A percentile compares a stretch with the other conserved stretches of the same genome.
phyloP scores from a whole-genome alignment of 148 eudicot genomes.

The Arbutus unedo region DNA sequence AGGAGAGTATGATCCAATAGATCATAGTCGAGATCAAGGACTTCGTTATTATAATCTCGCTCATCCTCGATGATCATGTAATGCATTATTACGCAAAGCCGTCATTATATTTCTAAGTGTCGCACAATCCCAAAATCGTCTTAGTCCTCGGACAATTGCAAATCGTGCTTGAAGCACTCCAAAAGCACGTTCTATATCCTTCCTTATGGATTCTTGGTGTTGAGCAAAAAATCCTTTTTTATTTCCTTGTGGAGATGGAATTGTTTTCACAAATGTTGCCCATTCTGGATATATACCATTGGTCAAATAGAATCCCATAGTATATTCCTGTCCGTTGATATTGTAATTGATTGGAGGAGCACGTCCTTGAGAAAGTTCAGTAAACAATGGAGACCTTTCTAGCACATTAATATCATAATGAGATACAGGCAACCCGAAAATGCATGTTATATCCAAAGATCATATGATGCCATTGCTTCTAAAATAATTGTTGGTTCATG shows the following conservation, averaged over 20 bases:
- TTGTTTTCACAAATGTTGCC: too few species aligned
- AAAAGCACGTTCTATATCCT: too few species aligned
- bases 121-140: neutral
- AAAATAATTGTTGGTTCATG: too few species aligned
- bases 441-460: too few species aligned
- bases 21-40: too few species aligned
- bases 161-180: too few species aligned
- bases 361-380: neutral
- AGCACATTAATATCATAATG: neutral
- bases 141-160: too few species aligned
- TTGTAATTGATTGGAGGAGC: neutral
- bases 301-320: neutral
- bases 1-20: too few species aligned
- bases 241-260: too few species aligned
- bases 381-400: neutral
- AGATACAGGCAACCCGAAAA: neutral
- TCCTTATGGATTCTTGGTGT: neutral
- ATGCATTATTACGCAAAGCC: neutral
- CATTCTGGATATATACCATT: too few species aligned
- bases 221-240: neutral
- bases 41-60: too few species aligned
- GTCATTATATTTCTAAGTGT: neutral
- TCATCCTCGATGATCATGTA: slow-evolving; percentile 1
- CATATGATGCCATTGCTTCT: too few species aligned
- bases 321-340: slow-evolving; percentile 5